Conservation (phyloP, 2,329 filamentous ascomycete species). For the Aspergillus sp. region DNA sequence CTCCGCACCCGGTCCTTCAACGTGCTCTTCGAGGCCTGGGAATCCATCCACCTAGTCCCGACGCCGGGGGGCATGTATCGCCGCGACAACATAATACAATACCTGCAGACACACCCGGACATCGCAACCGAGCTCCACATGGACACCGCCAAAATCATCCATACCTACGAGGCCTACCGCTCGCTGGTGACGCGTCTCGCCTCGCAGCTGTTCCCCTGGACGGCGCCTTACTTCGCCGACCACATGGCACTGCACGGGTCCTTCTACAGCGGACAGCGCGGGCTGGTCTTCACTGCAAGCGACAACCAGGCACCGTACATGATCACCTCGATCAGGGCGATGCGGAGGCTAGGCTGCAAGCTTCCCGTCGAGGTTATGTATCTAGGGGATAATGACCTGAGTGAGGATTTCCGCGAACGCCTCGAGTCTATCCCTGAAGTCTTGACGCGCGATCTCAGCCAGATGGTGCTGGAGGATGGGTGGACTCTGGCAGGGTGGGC, state of each 20-base stretch:
- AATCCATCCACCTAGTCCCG: slow-evolving; percentile 8
- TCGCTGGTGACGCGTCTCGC: slow-evolving; percentile 39
- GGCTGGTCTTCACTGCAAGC: slow-evolving; percentile 46
- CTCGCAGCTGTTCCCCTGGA: slow-evolving; percentile 27
- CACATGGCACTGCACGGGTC: slow-evolving; percentile 45
- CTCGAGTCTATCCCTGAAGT: slow-evolving; percentile 45
- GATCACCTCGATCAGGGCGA: slow-evolving; percentile 39
- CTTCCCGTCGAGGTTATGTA: slow-evolving; percentile 21
- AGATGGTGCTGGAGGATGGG: slow-evolving; percentile 45
- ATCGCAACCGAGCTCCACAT: slow-evolving; percentile 18
- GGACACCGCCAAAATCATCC: slow-evolving; percentile 26
- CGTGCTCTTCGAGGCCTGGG: slow-evolving; percentile 41
- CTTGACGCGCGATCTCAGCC: slow-evolving; percentile 43
- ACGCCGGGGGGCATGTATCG: slow-evolving; percentile 33
- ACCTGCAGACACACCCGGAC: slow-evolving; percentile 28
- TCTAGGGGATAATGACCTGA: slow-evolving; percentile 44
- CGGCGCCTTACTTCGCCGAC: slow-evolving; percentile 43
- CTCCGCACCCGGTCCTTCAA: slow-evolving; percentile 40
- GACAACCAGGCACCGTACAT: slow-evolving; percentile 44
- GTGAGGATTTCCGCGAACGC: slow-evolving; percentile 40
- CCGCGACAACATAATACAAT: slow-evolving; percentile 42
- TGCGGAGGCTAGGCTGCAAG: slow-evolving; percentile 15
- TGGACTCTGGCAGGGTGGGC: slow-evolving; percentile 48
- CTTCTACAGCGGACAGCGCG: slow-evolving; percentile 41
- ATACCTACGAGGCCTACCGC: slow-evolving; percentile 44